Evolutionary conservation across 2,329 filamentous ascomycete species (phyloP), one percentile per base, ranked within the genome.

Genomic region (Ascomycota sp.): DNA sequence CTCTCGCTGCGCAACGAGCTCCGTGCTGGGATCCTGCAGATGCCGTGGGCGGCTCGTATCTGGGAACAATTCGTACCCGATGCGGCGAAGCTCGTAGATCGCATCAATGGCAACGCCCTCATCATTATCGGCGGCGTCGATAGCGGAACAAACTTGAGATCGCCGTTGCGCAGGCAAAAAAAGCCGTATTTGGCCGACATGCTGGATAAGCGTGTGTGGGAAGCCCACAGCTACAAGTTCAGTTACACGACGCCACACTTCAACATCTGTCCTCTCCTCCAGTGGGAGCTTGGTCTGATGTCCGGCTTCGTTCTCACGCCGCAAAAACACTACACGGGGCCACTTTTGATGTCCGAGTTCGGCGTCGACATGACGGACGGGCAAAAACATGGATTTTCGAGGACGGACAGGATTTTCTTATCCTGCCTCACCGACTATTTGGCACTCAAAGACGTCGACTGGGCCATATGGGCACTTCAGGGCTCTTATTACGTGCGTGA

Each of bases 1-100:
- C 57, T 71, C 47, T 60, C 59, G 6, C 56, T 72, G 29, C 64
- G 68, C 41, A 73, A 72, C 49, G 68, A 72, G 50, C 52, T 71
- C 24, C 61, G 63, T 31, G 55, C 55, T 37, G 52, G 56, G 31
- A 53, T 62, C 35, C 45, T 58, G n/a, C 64, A 68, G 46, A 53
- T 58, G 34, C 41, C 54, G 35, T 59, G 58, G 43, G 54, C 48
- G 10, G 50, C 57, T n/a, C 44, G 43, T 8, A 59, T 64, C 43
- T 70, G 66, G 66, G 64, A 61, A 47, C 45, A 49, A 21, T 59
- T 54, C 41, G 56, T 70, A 44, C 49, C 51, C 25, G 50, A 57
- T 35, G 68, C 56, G 1, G 64, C 62, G 6, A 40, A 47, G 35
- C 44, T 54, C 16, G 64, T 72, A 11, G 66, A 72, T 50, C 46